Base-by-base conservation (phyloP, 1,284 basidiomycete genomes). In the Meira miltonrushii region DNA sequence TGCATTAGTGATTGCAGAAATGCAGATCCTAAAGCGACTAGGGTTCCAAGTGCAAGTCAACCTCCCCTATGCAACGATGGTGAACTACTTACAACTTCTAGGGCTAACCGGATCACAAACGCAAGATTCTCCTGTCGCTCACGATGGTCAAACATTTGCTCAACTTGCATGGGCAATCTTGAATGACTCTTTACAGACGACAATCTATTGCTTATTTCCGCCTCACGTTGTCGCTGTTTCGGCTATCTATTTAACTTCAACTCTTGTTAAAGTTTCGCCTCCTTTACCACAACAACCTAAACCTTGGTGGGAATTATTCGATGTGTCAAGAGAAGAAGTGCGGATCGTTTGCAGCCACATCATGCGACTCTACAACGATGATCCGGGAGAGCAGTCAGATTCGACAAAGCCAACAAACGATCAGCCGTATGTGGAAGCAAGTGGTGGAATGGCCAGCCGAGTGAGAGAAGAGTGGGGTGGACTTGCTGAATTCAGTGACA, bases 11-110 rank as follows among this genome's bases (percentile, higher is more conserved):
- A 87, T 95, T 13, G 87, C 88, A 1, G 95, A 99, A 80, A 97
- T 98, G 90, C 95, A 98, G 77, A 85, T 98, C 17, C 83, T 99
- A 64, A 98, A 98, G 80, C 85, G 75, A 2, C 72, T 80, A 12
- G 78, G 74, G 5, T 80, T 79, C 55, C 65, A 79, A 40, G 72
- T 78, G 2, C 68, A 76, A 71, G 90, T 94, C 51, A 88, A 90
- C 13, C 81, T 97, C 43, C 93, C 95, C 0, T 97, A 97, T 74
- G 91, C 88, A 23, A 91, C 92, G 12, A 84, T 97, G 63, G 88
- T 97, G 72, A 97, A 96, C 80, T 98, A 98, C 78, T 83, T 96
- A 65, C 86, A 91, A 61, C 85, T 96, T 23, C 84, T 99, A 13
- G 91, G 90, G 38, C 82, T 98, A 11, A 64, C 76, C 1, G 53